Conservation (phyloP, 2,329 filamentous ascomycete species). For the Huntiella savannae region DNA sequence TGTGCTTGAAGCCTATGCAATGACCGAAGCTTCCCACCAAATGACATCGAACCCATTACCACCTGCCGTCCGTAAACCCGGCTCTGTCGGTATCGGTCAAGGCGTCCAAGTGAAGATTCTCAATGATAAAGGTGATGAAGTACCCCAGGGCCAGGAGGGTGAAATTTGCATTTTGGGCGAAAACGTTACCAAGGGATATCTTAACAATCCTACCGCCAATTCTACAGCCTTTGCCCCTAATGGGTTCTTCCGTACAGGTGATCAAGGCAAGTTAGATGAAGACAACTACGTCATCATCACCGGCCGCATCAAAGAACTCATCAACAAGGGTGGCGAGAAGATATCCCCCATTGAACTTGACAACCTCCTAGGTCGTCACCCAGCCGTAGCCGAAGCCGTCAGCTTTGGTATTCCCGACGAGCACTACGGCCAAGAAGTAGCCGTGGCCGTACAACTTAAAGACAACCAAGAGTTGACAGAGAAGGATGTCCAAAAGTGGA, state of each 20-base stretch:
- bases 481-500: constrained; percentile 47
- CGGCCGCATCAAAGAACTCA: constrained; percentile 82
- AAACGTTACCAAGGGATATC: constrained; percentile 69
- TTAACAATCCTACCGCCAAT: constrained; percentile 68
- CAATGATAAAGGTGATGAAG: constrained; percentile 46
- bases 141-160: constrained; percentile 49
- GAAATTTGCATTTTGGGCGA: constrained; percentile 70
- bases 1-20: constrained; percentile 77
- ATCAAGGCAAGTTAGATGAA: constrained; percentile 62
- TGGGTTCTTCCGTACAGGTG: constrained; percentile 78
- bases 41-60: constrained; percentile 64
- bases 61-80: constrained; percentile 54
- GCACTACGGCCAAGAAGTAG: constrained; percentile 68
- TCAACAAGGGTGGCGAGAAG: constrained; percentile 81
- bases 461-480: constrained; percentile 34
- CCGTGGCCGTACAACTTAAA: constrained; percentile 57
- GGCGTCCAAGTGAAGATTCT: constrained; percentile 69
- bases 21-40: constrained; percentile 78
- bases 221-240: constrained; percentile 49
- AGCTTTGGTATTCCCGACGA: constrained; percentile 71
- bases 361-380: constrained; percentile 58
- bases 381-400: constrained; percentile 57
- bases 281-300: constrained; percentile 76
- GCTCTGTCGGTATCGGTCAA: constrained; percentile 65
- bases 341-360: constrained; percentile 78